These are phyloP conservation scores for Fusarium pilosicola DNA, from an alignment of 2,329 filamentous ascomycete genomes.

Conservation along the genomic window DNA sequence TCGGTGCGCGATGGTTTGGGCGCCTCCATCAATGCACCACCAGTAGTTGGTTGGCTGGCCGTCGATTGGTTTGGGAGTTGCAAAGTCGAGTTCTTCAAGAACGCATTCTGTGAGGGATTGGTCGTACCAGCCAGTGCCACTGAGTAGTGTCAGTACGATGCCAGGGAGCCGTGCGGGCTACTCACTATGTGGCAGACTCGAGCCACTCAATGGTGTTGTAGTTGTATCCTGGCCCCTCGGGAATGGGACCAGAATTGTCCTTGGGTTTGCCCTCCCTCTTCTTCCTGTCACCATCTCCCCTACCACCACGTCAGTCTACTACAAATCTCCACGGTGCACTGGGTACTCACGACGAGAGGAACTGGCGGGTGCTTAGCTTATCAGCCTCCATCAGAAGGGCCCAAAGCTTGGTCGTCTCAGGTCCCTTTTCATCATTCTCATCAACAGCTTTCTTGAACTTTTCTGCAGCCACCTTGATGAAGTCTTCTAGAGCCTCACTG, in stretches of 20 bases:
- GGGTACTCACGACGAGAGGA: slow-evolving; percentile 31
- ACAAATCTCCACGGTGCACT: not conserved
- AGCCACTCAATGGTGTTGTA: slow-evolving; percentile 40
- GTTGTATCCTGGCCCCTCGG: slow-evolving; percentile 6
- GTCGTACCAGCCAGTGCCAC: slow-evolving; percentile 39
- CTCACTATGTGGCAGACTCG: slow-evolving; percentile 35
- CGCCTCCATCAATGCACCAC: slow-evolving; percentile 36
- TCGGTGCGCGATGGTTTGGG: slow-evolving; percentile 12
- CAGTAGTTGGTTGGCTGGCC: slow-evolving; percentile 9
- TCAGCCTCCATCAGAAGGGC: slow-evolving; percentile 23
- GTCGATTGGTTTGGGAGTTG: not conserved
- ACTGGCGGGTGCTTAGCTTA: slow-evolving; percentile 31
- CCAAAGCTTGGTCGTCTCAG: not conserved
- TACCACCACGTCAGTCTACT: not conserved
- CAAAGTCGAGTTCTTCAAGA: slow-evolving; percentile 37
- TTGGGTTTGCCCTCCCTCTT: not conserved
- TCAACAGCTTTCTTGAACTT: not conserved
- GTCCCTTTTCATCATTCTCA: not conserved
- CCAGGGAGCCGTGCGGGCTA: fast-evolving
- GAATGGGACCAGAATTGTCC: not conserved
- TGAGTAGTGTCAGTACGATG: not conserved
- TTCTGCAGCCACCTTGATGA: not conserved
- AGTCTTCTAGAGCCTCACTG: not conserved
- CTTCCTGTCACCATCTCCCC: not conserved
- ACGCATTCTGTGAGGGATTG: slow-evolving; percentile 32